Evolutionary conservation across 2,329 filamentous ascomycete genomes (phyloP), one percentile per base, ranked within the genome.

Genomic region (Neofusicoccum umdonicola): DNA sequence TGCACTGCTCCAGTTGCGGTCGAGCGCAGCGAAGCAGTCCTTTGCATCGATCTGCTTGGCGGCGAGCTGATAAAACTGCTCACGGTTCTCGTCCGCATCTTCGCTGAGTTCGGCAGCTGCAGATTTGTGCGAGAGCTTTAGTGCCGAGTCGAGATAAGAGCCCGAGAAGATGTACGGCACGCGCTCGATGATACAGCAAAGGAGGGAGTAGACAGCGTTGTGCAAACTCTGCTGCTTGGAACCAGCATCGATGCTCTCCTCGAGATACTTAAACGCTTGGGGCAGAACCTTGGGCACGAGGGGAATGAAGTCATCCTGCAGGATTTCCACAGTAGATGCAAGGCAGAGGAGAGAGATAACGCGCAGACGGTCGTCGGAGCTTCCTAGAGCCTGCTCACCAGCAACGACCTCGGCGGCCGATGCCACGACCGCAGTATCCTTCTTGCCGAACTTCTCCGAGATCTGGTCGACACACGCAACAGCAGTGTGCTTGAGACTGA

Each of bases 371-470:
- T 85, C 82, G 71, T 96, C 90, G 12, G 84, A 78, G 74, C 90
- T 89, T 42, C 90, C 91, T 56, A 98, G 84, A 68, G 92, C 94
- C 68, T 90, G 83, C 63, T 87, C 81, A 47, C 93, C 88, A 42
- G 91, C 88, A 70, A 99, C 90, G 1, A 89, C 90, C 66, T 88
- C 83, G 4, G 93, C 92, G 4, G 93, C 90, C 4, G 86, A 85
- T 31, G 90, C 84, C 50, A 97, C 90, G 50, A 88, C 88, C 69
- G 90, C 87, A 1, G 90, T 83, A 72, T 97, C 91, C 76, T 93
- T 96, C 82, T 95, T 96, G 69, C 95, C 96, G 75, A 97, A 98
- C 76, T 94, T 94, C 78, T 97, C 93, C 2, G 91, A 87, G 67
- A 99, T 96, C 76, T 92, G 91, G 78, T 97, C 93, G 50, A 98